Evolutionary conservation across 2,329 filamentous ascomycete species (phyloP).

Genomic region (Coleophoma eucalyptorum): DNA sequence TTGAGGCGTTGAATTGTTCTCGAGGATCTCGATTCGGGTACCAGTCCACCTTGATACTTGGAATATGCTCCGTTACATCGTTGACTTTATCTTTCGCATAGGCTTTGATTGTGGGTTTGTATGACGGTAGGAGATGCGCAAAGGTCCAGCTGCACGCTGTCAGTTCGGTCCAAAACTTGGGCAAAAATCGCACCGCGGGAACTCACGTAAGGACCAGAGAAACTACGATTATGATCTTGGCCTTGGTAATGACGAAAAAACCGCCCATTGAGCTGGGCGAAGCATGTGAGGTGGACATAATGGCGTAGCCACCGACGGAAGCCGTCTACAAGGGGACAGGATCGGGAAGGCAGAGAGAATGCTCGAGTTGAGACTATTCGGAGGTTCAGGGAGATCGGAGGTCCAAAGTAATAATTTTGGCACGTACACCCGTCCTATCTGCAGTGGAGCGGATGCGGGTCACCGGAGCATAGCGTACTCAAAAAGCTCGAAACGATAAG

Average conservation of each 20-base stretch:
- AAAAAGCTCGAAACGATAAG: too few species aligned
- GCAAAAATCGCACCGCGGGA: background rate
- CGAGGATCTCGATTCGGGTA: slow-evolving; percentile 23
- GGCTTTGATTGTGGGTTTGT: slow-evolving; percentile 38
- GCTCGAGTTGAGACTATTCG: too few species aligned
- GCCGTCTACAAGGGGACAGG: background rate
- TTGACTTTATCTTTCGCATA: slow-evolving; percentile 20
- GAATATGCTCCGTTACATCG: slow-evolving; percentile 21
- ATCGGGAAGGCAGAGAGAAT: too few species aligned
- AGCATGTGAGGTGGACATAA: slow-evolving; percentile 11
- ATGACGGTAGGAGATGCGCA: slow-evolving; percentile 38
- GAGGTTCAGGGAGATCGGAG: too few species aligned
- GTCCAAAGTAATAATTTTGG: too few species aligned
- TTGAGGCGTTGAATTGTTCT: slow-evolving; percentile 38
- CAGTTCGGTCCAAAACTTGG: background rate
- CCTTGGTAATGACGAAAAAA: slow-evolving; percentile 19
- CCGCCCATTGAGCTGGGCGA: slow-evolving; percentile 10
- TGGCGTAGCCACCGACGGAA: background rate
- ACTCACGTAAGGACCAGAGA: slow-evolving; percentile 24
- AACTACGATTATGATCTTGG: slow-evolving; percentile 15
- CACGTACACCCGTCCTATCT: too few species aligned
- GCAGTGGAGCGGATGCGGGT: too few species aligned
- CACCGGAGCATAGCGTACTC: too few species aligned
- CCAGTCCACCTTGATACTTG: slow-evolving; percentile 25
- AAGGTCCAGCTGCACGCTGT: slow-evolving; percentile 40